phyloP scores from a whole-genome alignment of 768 basidiomycete species.

The Boletus fagicola region DNA sequence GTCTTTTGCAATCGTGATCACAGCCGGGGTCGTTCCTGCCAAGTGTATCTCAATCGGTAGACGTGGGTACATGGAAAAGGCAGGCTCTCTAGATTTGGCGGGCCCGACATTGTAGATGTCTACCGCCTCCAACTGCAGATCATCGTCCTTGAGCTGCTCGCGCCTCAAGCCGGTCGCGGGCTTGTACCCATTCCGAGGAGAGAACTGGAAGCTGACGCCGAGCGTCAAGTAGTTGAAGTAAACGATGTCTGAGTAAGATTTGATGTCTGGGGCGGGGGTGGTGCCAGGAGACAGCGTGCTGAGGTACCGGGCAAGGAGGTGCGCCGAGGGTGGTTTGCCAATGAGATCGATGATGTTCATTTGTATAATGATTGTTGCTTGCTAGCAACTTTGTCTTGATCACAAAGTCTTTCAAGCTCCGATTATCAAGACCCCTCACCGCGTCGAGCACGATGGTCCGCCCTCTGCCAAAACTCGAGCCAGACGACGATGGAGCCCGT shows the following conservation, averaged over 20 bases:
- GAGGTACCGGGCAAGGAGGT: constrained; percentile 44
- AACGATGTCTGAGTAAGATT: constrained; percentile 76
- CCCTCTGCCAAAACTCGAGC: constrained; percentile 20
- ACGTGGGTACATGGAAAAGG: constrained; percentile 57
- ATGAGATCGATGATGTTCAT: constrained; percentile 41
- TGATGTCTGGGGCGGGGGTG: constrained; percentile 54
- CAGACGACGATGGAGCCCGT: constrained; percentile 10
- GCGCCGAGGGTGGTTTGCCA: constrained; percentile 50
- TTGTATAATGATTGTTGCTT: not conserved
- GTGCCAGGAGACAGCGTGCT: constrained; percentile 30
- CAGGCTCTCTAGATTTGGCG: constrained; percentile 45
- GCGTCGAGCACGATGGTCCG: constrained; percentile 22
- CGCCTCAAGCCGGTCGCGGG: constrained; percentile 45
- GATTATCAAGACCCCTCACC: constrained; percentile 11
- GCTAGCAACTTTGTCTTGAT: not conserved
- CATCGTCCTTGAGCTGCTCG: constrained; percentile 48
- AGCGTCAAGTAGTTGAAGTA: constrained; percentile 83
- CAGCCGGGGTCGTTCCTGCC: constrained; percentile 35
- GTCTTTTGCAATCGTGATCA: constrained; percentile 43
- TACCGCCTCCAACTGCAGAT: constrained; percentile 63
- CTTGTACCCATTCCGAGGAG: constrained; percentile 63
- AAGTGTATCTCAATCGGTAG: constrained; percentile 53
- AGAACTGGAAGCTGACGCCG: constrained; percentile 80
- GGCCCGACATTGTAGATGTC: constrained; percentile 76
- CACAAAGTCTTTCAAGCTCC: constrained; percentile 23